Evolutionary conservation across 352 stramenopile genomes (phyloP), one percentile per base, ranked within the genome.

Genomic region (Thalassiosira mediterranea): DNA sequence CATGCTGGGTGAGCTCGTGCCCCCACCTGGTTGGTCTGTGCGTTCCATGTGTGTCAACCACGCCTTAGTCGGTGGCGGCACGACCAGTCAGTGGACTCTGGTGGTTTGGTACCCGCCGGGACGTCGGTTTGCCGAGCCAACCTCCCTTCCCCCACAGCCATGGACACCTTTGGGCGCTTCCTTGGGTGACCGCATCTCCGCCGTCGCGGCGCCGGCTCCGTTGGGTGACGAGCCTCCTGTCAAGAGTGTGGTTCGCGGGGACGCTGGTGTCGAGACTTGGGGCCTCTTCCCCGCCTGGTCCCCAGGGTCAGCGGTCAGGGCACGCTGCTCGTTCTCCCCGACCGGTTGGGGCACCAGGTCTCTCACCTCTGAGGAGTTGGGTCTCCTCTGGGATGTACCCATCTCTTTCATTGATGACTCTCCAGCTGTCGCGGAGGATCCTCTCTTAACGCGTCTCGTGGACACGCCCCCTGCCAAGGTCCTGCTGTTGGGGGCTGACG

Each of bases 401-500:
- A 25, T 53, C 4, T 7, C 7, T 5, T 28, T 53, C 21, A 25
- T 28, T 10, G 44, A 53, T 13, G 7, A n/a, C 8, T 8, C 21
- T 53, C 5, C 44, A 44, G 37, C 19, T 53, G 15, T 28, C 21
- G 17, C 21, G 17, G 21, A 5, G 5, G 5, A 53, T 23, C 4
- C 21, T 23, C 19, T 28, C 44, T 23, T 28, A n/a, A 21, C 7
- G n/a, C 15, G n/a, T 21, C 7, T 63, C 8, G 4, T 46, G 25
- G 2, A 2, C 8, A 11, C n/a, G 5, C 13, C 26, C 4, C 53
- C 53, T 25, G 53, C 13, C n/a, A 63, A 63, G 29, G 28, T 44
- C 11, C 23, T 63, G 53, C 37, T 63, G 3, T 17, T 48, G 53
- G 53, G 53, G 2, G 17, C 28, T 21, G 53, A 63, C 37, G 52